Evolutionary conservation across 1,284 basidiomycete genomes (phyloP).

Genomic region (Xerocomus nothofagi): DNA sequence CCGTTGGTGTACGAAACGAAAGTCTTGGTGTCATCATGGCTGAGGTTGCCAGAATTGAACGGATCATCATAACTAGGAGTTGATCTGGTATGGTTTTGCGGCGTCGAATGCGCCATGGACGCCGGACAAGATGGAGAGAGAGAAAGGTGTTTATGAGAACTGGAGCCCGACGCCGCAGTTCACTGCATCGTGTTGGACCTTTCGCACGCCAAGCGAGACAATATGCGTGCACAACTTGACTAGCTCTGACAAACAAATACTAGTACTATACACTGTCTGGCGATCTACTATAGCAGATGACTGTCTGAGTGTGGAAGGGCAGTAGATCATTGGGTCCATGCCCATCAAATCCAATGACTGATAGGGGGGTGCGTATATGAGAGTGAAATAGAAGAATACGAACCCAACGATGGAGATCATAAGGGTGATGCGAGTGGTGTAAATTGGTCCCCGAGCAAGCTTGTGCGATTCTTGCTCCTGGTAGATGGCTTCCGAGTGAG

Average conservation of each 20-base stretch:
- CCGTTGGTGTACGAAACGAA: constrained; percentile 26
- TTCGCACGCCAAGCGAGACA: constrained; percentile 27
- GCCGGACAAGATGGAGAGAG: constrained; percentile 5
- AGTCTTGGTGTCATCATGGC: constrained; percentile 22
- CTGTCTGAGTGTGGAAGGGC: constrained; percentile 3
- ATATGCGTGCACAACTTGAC: too few relatives aligned
- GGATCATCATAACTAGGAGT: constrained; percentile 22
- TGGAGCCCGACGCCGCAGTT: constrained; percentile 1
- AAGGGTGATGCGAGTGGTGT: constrained; percentile 18
- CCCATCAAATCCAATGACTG: constrained; percentile 1
- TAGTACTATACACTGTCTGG: background rate
- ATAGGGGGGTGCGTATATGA: constrained; percentile 2
- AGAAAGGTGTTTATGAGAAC: background rate
- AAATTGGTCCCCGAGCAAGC: constrained; percentile 40
- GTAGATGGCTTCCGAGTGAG: constrained; percentile 66
- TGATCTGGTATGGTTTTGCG: constrained; percentile 10
- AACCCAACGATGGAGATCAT: constrained; percentile 7
- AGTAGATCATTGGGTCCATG: constrained; percentile 3
- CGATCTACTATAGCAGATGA: constrained; percentile 12
- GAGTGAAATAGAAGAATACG: background rate
- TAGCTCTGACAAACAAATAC: constrained; percentile 4
- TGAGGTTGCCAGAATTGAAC: constrained; percentile 14
- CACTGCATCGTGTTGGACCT: background rate
- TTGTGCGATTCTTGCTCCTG: constrained; percentile 55
- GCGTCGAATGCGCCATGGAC: constrained; percentile 26